Conservation (phyloP, 108 stramenopile species). For the Discostella stelligeroides region DNA sequence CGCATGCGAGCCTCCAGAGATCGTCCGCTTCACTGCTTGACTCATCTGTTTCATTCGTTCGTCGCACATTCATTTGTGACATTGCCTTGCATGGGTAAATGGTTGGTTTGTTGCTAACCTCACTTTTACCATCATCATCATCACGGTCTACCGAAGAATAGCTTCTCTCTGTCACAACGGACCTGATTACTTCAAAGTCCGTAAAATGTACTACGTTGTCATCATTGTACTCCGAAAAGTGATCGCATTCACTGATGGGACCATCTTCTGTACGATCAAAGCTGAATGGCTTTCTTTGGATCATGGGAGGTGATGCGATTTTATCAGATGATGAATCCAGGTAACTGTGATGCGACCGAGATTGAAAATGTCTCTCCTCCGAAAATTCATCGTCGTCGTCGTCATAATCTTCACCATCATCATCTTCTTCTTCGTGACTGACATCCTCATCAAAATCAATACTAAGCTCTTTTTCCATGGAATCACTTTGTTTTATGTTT, state of each 20-base stretch:
- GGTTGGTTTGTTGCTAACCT: conserved; percentile 32
- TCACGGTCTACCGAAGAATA: neutral
- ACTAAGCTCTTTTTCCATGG: conserved; percentile 41
- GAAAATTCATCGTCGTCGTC: neutral
- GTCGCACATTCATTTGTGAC: conserved; percentile 40
- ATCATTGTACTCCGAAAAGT: conserved; percentile 10
- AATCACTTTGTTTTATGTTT: conserved; percentile 35
- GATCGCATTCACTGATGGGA: conserved; percentile 2
- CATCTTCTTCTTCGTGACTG: neutral
- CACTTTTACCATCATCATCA: conserved; percentile 19
- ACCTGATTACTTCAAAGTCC: conserved; percentile 7
- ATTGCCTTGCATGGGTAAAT: conserved; percentile 41
- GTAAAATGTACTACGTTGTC: neutral
- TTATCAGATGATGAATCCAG: conserved; percentile 6
- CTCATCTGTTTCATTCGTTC: conserved; percentile 7
- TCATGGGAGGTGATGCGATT: conserved; percentile 34
- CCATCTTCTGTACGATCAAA: conserved; percentile 15
- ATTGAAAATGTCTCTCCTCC: neutral
- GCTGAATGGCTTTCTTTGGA: conserved; percentile 30
- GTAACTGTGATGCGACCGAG: neutral
- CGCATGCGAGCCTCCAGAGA: conserved; percentile 37
- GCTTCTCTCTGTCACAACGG: conserved; percentile 1
- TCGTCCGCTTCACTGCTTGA: conserved; percentile 20
- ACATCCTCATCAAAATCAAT: conserved; percentile 38
- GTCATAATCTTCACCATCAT: no score